Base-by-base conservation (phyloP, 805 yeast genomes). In the Starmerella stellata region DNA sequence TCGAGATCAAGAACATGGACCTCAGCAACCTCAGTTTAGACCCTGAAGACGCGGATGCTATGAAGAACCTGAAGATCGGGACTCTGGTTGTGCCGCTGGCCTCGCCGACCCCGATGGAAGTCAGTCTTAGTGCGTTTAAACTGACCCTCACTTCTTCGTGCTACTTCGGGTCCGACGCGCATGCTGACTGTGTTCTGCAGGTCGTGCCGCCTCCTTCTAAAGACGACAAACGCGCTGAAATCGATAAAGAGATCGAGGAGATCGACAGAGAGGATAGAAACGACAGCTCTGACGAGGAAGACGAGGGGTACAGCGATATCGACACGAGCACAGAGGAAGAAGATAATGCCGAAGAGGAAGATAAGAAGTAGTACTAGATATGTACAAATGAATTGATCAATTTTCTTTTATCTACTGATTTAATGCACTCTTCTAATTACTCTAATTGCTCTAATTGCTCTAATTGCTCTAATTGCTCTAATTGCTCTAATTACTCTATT, bases 131-230 rank as follows among this genome's bases (percentile, higher is more conserved):
- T 52, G 74, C 71, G 46, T 80, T 80, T 64, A 69, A 83, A 59
- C 62, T 85, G 15, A 60, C 74, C 19, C 57, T 87, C 52, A 72
- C 74, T 52, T 75, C 78, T 39, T 68, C 78, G 38, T 74, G 78
- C 34, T 85, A 81, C 56, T 81, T 80, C 55, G 93, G 94, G 4
- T 60, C 71, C 16, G 95, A 87, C 54, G 55, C 81, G 19, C 81
- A 76, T 46, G 68, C 75, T 44, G 77, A 85, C 8, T 58, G 81
- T 35, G 61, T 62, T 19, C 68, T 85, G 75, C 63, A 68, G n/a
- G 93, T 85, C 27, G 43, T 36, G 21, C 30, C 29, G 17, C 31
- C 46, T 4, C 25, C 9, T 7, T 30, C 37, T 13, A 30, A 36
- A 3, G 42, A 20, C 16, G 17, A 38, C 13, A 28, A 69, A 48